Evolutionary conservation across 1,284 basidiomycete genomes (phyloP).

Genomic region (Microbotryum lychnidis-dioicae): DNA sequence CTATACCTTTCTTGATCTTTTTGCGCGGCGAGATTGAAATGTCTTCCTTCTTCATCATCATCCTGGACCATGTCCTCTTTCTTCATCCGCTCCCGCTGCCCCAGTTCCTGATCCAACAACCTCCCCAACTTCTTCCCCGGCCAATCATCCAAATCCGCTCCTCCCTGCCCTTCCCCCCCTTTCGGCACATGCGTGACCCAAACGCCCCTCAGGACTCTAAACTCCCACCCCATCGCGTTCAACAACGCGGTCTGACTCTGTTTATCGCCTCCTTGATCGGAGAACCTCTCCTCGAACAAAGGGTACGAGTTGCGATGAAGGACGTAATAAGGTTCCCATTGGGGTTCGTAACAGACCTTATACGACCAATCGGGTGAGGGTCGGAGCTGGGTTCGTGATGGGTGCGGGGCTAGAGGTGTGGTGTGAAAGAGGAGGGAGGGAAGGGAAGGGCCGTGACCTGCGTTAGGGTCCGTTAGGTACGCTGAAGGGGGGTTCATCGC

Average conservation of each 20-base stretch:
- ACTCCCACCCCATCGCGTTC: slow-evolving; percentile 21
- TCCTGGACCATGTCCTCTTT: not conserved
- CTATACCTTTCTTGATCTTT: slow-evolving; percentile 13
- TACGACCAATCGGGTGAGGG: slow-evolving; percentile 2
- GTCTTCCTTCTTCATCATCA: not conserved
- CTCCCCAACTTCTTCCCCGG: too few relatives aligned
- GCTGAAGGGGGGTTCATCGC: not conserved
- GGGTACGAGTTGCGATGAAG: slow-evolving; percentile 17
- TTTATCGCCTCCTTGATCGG: slow-evolving; percentile 27
- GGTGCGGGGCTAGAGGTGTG: not conserved
- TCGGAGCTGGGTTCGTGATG: not conserved
- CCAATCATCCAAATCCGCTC: too few relatives aligned
- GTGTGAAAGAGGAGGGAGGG: slow-evolving; percentile 16
- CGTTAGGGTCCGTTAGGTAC: slow-evolving; percentile 18
- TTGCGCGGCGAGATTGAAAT: slow-evolving; percentile 17
- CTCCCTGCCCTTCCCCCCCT: not conserved
- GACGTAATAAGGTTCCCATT: slow-evolving; percentile 28
- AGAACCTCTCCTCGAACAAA: slow-evolving; percentile 23
- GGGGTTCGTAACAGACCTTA: slow-evolving; percentile 18
- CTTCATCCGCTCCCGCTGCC: not conserved
- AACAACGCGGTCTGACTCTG: slow-evolving; percentile 17
- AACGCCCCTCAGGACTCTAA: slow-evolving; percentile 6
- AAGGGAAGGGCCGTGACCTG: slow-evolving; percentile 20
- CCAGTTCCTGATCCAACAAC: not conserved
- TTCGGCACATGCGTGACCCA: slow-evolving; percentile 15